Evolutionary conservation across 2,329 filamentous ascomycete genomes (phyloP), one percentile per base, ranked within the genome.

Genomic region (Incumbomyces lentus): DNA sequence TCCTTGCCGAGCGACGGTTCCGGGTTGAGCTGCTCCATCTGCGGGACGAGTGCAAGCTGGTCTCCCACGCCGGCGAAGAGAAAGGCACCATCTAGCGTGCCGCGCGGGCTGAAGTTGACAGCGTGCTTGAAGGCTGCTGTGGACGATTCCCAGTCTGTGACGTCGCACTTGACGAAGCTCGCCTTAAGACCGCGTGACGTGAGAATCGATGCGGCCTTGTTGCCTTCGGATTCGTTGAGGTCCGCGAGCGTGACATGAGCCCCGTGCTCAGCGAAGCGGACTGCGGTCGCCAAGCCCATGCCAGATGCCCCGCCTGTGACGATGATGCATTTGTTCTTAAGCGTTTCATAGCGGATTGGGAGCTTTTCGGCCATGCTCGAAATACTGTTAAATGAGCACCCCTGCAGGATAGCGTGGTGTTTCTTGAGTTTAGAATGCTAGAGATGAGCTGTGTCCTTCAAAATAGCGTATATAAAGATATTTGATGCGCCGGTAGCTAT

Each of bases 61-160:
- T 57, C 49, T 2, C 57, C 57, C 40, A 59, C 55, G 12, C 53
- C 58, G 17, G 58, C 52, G 36, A 59, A 58, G 10, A 59, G 53
- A n/a, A 58, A 53, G 2, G 59, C 54, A 10, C 45, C 47, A 14
- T 55, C 53, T n/a, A 58, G 52, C 30, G 32, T 44, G 1, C 50
- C 51, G n/a, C 47, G 68, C 0, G 69, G 70, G 49, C 75, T 79
- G 46, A 76, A 63, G 44, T 66, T 64, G 32, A 69, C 65, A 2
- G 79, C 79, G 44, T 71, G 62, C 37, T 75, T 74, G 68, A 85
- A 86, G 45, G 84, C 68, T 22, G 70, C 64, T 38, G 79, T 74
- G 58, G 84, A 81, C 5, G 74, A 76, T 36, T 76, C 65, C 78
- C 79, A 85, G 52, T 73, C 68, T 1, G 76, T 78, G 8, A 85